Evolutionary conservation across 2,329 filamentous ascomycete genomes (phyloP), one percentile per base, ranked within the genome.

Genomic region (Sarocladium oryzae): DNA sequence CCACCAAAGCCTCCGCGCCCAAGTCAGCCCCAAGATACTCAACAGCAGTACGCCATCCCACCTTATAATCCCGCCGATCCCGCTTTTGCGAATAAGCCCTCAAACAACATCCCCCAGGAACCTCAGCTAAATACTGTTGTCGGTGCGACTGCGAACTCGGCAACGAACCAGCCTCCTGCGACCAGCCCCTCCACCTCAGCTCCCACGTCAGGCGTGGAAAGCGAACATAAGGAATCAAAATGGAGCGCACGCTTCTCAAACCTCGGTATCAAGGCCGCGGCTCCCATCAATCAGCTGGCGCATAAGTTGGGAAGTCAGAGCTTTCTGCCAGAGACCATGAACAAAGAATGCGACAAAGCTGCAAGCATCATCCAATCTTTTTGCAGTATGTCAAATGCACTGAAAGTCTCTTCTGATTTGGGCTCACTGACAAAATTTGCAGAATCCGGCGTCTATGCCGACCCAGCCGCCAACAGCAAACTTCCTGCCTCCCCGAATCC

Each of bases 311-410:
- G 89, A n/a, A 70, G 69, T 45, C 89, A 95, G 67, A 86, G 88
- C 20, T 95, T 95, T 68, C 86, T 91, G 79, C 90, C 90, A 1
- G 88, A 86, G 51, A 85, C 85, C 1, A 74, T 96, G 56, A 90
- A 95, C 63, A 89, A 89, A 66, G 91, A 96, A 71, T 87, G 86
- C 59, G 89, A 96, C 68, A 96, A 96, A 72, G 89, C 89, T 1
- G 89, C 90, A 30, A 75, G 88, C 11, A 95, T 96, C 45, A 66
- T 96, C 23, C 81, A 81, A 62, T 87, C 84, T 56, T 96, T 96
- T 68, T 95, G 89, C 75, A 93, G 84, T 87, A 75, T 61, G 82
- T 66, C 6, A 26, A 37, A n/a, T n/a, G 7, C 13, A 36, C 6
- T 20, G 16, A 4, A 16, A 37, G 5, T 8, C 7, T 33, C 32